phyloP scores from a whole-genome alignment of 2,329 filamentous ascomycete genomes.

The Colletotrichum sp. region DNA sequence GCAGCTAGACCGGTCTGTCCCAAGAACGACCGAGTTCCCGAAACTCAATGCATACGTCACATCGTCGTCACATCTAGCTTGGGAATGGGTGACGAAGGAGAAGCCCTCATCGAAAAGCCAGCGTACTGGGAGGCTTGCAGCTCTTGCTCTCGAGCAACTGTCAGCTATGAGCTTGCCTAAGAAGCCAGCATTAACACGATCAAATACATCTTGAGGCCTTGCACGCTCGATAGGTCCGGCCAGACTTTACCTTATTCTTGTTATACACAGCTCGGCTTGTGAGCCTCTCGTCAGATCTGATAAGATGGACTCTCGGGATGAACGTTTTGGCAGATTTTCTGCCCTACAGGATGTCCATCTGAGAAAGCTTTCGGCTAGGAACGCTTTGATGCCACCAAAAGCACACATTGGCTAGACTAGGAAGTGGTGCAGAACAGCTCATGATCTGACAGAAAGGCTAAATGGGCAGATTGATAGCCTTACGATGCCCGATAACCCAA shows the following conservation, averaged over 20 bases:
- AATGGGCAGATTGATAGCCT: rapidly evolving
- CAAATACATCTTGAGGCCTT: not conserved
- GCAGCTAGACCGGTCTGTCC: not conserved
- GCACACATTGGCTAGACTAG: not conserved
- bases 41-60: not conserved
- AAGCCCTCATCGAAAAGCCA: rapidly evolving
- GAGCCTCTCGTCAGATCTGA: not conserved
- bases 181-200: rapidly evolving
- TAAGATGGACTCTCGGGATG: not conserved
- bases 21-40: not conserved
- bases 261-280: rapidly evolving
- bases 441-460: not conserved
- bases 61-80: not conserved
- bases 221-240: rapidly evolving
- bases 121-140: not conserved
- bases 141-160: rapidly evolving
- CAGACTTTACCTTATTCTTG: rapidly evolving
- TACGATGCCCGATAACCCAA: not conserved
- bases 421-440: not conserved
- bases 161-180: rapidly evolving
- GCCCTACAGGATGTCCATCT: not conserved
- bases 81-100: not conserved
- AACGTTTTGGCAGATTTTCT: not conserved
- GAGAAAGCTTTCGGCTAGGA: not conserved
- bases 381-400: not conserved